Evolutionary conservation across 2,329 filamentous ascomycete species (phyloP), one percentile per base, ranked within the genome.

Genomic region (Elsinoe arachidis): DNA sequence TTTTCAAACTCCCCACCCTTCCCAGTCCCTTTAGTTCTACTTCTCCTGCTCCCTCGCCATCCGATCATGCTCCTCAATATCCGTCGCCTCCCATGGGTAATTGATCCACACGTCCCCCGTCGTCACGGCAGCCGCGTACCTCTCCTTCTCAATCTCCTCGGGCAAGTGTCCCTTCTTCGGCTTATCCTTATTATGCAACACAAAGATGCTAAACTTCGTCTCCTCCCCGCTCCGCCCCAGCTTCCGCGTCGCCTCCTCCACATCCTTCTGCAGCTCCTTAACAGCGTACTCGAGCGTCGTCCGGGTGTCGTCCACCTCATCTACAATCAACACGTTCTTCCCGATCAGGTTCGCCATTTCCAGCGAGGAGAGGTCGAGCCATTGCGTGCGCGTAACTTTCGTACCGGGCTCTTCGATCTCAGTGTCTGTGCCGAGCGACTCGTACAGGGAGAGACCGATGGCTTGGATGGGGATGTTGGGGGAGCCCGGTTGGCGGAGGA

Each of bases 391-490:
- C 41, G 90, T 97, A 66, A 99, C 93, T 77, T 95, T 93, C 63
- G 89, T 96, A 64, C 92, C 92, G 43, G 87, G 86, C 62, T 80
- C 76, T 76, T 99, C 93, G 67, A 89, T 79, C 58, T 69, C 63
- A 2, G 63, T 61, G 59, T 70, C 68, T 26, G 80, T 78, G 60
- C 77, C 77, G 53, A 97, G 86, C 62, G 84, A 80, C 77, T 99
- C 93, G 79, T 99, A 99, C 57, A 99, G 85, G 19, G 92, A 97
- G 63, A 99, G 86, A 51, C 93, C 93, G 72, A 99, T 99, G 63
- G 93, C 93, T 80, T 99, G 93, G 74, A 99, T 99, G 64, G 93
- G 92, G 69, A 99, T 99, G 78, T 99, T 99, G 74, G 90, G 85
- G 61, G 79, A 82, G 65, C 87, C 89, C 60, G 88, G 80, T 70